phyloP scores from a whole-genome alignment of 2,329 filamentous ascomycete species.

The Trichoderma asperellum region DNA sequence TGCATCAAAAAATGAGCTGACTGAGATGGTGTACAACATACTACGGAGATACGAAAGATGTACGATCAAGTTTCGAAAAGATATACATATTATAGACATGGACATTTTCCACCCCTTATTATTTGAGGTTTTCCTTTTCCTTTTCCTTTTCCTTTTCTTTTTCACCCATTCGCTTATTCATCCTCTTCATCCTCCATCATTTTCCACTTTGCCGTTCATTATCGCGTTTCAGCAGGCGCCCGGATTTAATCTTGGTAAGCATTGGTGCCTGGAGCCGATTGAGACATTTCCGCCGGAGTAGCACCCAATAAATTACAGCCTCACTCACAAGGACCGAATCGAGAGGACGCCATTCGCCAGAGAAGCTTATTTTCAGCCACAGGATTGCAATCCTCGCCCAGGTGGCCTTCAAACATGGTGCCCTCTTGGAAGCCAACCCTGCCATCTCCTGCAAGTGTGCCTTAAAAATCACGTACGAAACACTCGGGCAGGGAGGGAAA shows the following conservation, averaged over 20 bases:
- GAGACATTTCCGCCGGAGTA: not conserved
- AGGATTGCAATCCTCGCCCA: not conserved
- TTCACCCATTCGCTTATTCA: not conserved
- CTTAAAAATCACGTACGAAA: not conserved
- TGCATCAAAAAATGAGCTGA: not conserved
- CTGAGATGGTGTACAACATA: slow-evolving; percentile 27
- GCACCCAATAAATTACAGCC: not conserved
- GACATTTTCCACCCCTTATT: not conserved
- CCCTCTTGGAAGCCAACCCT: not conserved
- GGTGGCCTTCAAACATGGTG: not conserved
- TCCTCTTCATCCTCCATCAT: not conserved
- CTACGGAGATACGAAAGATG: slow-evolving; percentile 8
- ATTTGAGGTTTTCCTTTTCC: not conserved
- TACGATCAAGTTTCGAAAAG: slow-evolving; percentile 13
- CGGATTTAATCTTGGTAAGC: not conserved
- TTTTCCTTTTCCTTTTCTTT: not conserved
- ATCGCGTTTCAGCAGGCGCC: not conserved
- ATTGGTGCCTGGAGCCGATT: not conserved
- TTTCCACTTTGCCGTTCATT: not conserved
- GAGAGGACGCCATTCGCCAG: not conserved
- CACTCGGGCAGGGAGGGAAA: not conserved
- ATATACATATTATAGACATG: slow-evolving; percentile 15
- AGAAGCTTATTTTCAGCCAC: not conserved
- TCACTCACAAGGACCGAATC: not conserved
- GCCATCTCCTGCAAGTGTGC: slow-evolving; percentile 3